phyloP scores from a whole-genome alignment of 1,284 basidiomycete genomes.

The Leccinum huronense region DNA sequence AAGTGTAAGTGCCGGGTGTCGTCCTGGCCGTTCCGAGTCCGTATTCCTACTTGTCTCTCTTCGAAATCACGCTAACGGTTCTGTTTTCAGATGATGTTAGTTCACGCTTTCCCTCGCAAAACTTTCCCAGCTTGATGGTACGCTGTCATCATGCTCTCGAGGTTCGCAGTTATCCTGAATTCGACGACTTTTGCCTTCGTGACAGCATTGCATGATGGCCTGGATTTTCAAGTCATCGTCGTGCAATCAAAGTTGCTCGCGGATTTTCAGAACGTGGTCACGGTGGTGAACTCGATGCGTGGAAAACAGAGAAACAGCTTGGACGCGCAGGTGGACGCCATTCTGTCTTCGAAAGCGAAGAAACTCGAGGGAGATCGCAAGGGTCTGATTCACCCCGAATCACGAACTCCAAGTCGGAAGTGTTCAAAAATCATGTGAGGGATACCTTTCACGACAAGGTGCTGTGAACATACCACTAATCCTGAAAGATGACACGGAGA shows the following conservation, averaged over 20 bases:
- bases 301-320: conserved; percentile 63
- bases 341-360: conserved; percentile 54
- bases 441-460: conserved; percentile 66
- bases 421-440: conserved; percentile 65
- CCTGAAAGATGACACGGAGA: conserved; percentile 62
- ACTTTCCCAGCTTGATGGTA: conserved; percentile 74
- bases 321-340: conserved; percentile 64
- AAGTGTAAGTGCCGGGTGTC: conserved; percentile 25
- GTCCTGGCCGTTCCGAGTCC: neutral
- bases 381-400: conserved; percentile 32
- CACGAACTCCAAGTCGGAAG: conserved; percentile 35
- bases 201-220: conserved; percentile 66
- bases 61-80: conserved; percentile 6
- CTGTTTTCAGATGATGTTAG: conserved; percentile 40
- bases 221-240: conserved; percentile 62
- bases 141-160: neutral
- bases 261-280: conserved; percentile 50
- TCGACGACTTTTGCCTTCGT: conserved; percentile 3
- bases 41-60: neutral
- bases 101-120: conserved; percentile 91
- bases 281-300: conserved; percentile 42
- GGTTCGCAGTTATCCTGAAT: neutral
- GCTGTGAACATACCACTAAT: conserved; percentile 65
- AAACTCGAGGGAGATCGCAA: conserved; percentile 44
- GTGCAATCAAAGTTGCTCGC: conserved; percentile 64